Conservation (phyloP, 805 yeast species). For the Komagataella populi region DNA sequence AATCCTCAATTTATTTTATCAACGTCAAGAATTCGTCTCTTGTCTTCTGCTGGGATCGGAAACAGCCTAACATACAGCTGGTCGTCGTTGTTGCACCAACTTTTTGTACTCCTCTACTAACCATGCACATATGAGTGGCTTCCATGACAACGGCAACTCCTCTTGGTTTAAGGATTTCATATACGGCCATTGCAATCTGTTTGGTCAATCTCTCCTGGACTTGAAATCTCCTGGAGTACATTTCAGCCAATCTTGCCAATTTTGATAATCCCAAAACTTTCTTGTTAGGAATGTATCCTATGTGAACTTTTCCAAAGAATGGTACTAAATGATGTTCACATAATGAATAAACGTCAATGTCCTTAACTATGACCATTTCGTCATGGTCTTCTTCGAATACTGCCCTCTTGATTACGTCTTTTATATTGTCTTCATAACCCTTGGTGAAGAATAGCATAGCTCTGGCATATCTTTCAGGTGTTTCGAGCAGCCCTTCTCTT, state of each 20-base stretch:
- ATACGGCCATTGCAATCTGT: slow-evolving; percentile 92
- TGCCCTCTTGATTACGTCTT: slow-evolving; percentile 87
- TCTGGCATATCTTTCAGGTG: slow-evolving; percentile 92
- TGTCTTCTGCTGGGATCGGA: slow-evolving; percentile 86
- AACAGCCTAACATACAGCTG: slow-evolving; percentile 94
- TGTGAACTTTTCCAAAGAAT: slow-evolving; percentile 91
- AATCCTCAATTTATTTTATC: slow-evolving; percentile 36
- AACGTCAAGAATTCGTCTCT: slow-evolving; percentile 89
- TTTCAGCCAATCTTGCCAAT: slow-evolving; percentile 90
- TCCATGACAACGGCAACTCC: slow-evolving; percentile 98
- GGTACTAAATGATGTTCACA: slow-evolving; percentile 99
- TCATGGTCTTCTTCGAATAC: slow-evolving; percentile 97
- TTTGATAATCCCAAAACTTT: slow-evolving; percentile 87
- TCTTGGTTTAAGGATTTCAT: slow-evolving; percentile 81
- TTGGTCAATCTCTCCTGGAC: slow-evolving; percentile 97
- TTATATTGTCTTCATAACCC: slow-evolving; percentile 90
- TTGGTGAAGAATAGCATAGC: slow-evolving; percentile 94
- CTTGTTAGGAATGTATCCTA: slow-evolving; percentile 94
- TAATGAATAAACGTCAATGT: slow-evolving; percentile 80
- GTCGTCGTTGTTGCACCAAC: slow-evolving; percentile 90
- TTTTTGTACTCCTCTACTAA: slow-evolving; percentile 92
- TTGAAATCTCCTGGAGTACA: slow-evolving; percentile 90
- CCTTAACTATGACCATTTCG: slow-evolving; percentile 96
- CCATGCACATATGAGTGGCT: slow-evolving; percentile 99
- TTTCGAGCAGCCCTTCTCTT: slow-evolving; percentile 83